Base-by-base conservation (phyloP, 2,329 filamentous ascomycete species). In the Neophaeococcomyces aloes region DNA sequence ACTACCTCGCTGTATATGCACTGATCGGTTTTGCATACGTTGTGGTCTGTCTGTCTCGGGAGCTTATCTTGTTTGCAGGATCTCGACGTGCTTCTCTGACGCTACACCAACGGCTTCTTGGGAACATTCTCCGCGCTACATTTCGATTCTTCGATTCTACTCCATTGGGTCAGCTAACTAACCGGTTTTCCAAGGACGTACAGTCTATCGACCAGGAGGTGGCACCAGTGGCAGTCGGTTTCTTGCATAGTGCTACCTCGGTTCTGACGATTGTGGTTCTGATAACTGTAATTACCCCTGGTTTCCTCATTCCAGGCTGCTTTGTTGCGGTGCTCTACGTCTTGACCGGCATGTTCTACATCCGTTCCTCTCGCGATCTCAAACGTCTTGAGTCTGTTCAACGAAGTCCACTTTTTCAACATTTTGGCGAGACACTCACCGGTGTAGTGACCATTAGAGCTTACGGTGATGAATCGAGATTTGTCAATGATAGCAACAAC, bases 61-160 rank as follows among this genome's bases (percentile, higher is more conserved):
- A 98, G 60, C 72, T 83, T 36, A 86, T 94, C 67, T 74, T 98
- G 19, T 98, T 98, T 68, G 84, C 82, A 59, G 91, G 91, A 2
- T 95, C 91, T 4, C 70, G 96, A 36, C 82, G 81, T 19, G 91
- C 91, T 2, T 96, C 91, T 19, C 81, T 77, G 68, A 81, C 79
- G 53, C 78, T 98, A 15, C 91, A 98, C 61, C 74, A 81, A 52
- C 71, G 76, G 29, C 70, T 98, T 43, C 82, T 98, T 61, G 72
- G 76, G 21, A 73, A 83, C 1, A 79, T 98, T 18, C 83, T 86
- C 11, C 79, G 88, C 53, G 91, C 91, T 23, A 89, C 87, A 60
- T 96, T 98, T 71, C 87, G 85, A 59, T 98, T 98, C 68, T 98
- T 98, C 58, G 91, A 98, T 58, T 83, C 89, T 1, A 98, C 91